These are phyloP conservation scores for Dryadomyces sulphureus DNA, from an alignment of 2,329 filamentous ascomycete genomes.

Conservation along the genomic window DNA sequence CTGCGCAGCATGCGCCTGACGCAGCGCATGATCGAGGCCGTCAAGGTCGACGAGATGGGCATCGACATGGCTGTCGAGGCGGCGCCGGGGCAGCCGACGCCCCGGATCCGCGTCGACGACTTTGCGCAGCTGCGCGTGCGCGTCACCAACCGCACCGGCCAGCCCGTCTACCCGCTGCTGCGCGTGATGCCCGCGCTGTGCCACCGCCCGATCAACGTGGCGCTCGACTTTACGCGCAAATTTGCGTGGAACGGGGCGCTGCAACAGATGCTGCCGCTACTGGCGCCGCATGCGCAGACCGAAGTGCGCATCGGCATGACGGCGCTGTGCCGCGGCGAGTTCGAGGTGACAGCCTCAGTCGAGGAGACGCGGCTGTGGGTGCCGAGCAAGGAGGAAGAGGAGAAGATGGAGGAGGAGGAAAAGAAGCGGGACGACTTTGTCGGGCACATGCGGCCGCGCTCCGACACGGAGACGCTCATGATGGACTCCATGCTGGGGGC, in stretches of 20 bases:
- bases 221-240: slow-evolving; percentile 69
- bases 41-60: slow-evolving; percentile 66
- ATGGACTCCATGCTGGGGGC: slow-evolving; percentile 43
- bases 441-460: slow-evolving; percentile 21
- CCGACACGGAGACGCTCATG: slow-evolving; percentile 42
- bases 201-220: slow-evolving; percentile 54
- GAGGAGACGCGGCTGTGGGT: slow-evolving; percentile 57
- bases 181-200: slow-evolving; percentile 64
- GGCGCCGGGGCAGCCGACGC: neutral
- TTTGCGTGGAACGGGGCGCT: slow-evolving; percentile 75
- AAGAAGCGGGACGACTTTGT: slow-evolving; percentile 5
- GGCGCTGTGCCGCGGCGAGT: slow-evolving; percentile 64
- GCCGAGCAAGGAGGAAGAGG: slow-evolving; percentile 13
- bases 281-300: slow-evolving; percentile 43
- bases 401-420: slow-evolving; percentile 12
- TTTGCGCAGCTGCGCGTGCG: slow-evolving; percentile 58
- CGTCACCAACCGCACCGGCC: slow-evolving; percentile 57
- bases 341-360: slow-evolving; percentile 65
- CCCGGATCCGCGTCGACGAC: slow-evolving; percentile 31
- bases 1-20: slow-evolving; percentile 61
- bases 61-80: slow-evolving; percentile 36
- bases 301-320: slow-evolving; percentile 56
- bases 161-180: slow-evolving; percentile 55
- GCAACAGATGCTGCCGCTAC: slow-evolving; percentile 54
- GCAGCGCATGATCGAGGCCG: slow-evolving; percentile 65